phyloP scores from a whole-genome alignment of 805 yeast genomes.

The Ogataea methylovora region DNA sequence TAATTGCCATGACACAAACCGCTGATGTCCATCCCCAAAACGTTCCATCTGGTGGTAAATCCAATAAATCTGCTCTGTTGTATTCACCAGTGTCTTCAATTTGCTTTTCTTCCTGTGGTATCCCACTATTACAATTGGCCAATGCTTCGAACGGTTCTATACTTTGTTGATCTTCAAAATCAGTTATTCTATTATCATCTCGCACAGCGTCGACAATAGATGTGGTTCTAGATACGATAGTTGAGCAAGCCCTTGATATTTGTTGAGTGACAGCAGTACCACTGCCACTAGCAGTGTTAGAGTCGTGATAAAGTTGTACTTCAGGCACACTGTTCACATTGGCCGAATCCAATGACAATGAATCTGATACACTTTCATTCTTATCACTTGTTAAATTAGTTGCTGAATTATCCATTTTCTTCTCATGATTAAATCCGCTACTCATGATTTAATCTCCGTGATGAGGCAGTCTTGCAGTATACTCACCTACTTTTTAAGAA shows the following conservation, averaged over 20 bases:
- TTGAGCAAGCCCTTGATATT: background rate
- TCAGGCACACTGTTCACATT: too few relatives aligned
- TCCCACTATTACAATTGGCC: background rate
- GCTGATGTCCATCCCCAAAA: slow-evolving; percentile 43
- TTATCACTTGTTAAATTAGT: too few relatives aligned
- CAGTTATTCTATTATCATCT: slow-evolving; percentile 21
- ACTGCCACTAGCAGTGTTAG: too few relatives aligned
- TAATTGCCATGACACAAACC: slow-evolving; percentile 22
- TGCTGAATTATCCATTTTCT: too few relatives aligned
- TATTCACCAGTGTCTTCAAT: slow-evolving; percentile 26
- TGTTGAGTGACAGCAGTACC: background rate
- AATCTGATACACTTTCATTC: too few relatives aligned
- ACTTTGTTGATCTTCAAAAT: slow-evolving; percentile 6
- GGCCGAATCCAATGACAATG: too few relatives aligned
- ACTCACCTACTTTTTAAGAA: too few relatives aligned
- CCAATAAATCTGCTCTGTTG: slow-evolving; percentile 16
- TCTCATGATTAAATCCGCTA: too few relatives aligned
- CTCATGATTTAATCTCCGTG: too few relatives aligned
- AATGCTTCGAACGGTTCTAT: slow-evolving; percentile 2
- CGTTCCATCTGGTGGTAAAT: slow-evolving; percentile 36
- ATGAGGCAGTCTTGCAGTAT: too few relatives aligned
- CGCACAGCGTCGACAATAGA: slow-evolving; percentile 18
- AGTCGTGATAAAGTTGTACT: too few relatives aligned
- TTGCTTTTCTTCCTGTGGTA: background rate
- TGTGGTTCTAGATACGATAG: slow-evolving; percentile 15